Conservation (phyloP, 169 alveolate genomes). For the Theileria equi region DNA sequence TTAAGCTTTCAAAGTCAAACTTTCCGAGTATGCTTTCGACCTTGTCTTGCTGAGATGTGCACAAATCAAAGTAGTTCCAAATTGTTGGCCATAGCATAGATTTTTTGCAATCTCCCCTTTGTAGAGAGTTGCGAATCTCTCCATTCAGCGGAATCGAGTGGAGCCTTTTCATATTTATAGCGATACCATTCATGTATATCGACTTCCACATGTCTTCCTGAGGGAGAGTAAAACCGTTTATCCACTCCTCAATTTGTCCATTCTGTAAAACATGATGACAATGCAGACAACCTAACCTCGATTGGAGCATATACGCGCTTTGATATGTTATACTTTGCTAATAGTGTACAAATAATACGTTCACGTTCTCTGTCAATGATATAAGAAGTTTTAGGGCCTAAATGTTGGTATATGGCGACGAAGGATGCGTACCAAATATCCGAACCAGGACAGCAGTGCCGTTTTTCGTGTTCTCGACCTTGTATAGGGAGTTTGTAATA, state of each 20-base stretch:
- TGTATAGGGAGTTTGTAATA: slow-evolving; percentile 65
- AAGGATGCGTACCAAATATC: slow-evolving; percentile 54
- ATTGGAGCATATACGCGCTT: slow-evolving; percentile 68
- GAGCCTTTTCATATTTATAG: slow-evolving; percentile 49
- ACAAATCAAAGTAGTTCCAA: slow-evolving; percentile 66
- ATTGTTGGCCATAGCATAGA: slow-evolving; percentile 67
- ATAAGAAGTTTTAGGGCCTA: slow-evolving; percentile 60
- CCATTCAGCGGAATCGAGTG: slow-evolving; percentile 56
- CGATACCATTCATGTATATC: slow-evolving; percentile 57
- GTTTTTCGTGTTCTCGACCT: slow-evolving; percentile 56
- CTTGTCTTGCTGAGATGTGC: neutral
- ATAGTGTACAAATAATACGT: slow-evolving; percentile 52
- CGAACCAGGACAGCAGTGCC: slow-evolving; percentile 58
- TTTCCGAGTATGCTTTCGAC: neutral
- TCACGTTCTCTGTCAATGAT: slow-evolving; percentile 72
- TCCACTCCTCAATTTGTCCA: slow-evolving; percentile 75
- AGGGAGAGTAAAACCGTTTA: slow-evolving; percentile 67
- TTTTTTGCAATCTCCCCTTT: slow-evolving; percentile 18
- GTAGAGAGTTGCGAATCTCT: slow-evolving; percentile 32
- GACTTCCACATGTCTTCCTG: slow-evolving; percentile 57
- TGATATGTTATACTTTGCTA: slow-evolving; percentile 56
- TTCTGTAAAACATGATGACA: slow-evolving; percentile 27
- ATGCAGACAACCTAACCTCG: slow-evolving; percentile 19
- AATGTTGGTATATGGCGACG: no score
- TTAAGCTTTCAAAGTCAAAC: neutral